Evolutionary conservation across 176 grass and related monocot genomes (phyloP), one percentile per base, ranked within the genome.

Genomic region (Bromus sterilis): DNA sequence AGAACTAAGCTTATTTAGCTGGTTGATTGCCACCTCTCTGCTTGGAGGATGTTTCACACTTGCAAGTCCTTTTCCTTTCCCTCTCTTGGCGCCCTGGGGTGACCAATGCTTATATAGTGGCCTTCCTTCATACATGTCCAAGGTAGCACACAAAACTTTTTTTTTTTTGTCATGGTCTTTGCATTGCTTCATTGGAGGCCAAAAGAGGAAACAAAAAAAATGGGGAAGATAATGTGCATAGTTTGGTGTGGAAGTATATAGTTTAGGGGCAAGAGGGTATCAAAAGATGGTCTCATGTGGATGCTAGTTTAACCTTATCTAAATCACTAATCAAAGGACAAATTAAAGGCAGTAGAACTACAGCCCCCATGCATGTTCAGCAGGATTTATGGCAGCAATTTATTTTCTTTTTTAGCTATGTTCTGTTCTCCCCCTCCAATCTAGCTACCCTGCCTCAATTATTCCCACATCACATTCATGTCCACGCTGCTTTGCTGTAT

Each of bases 51-150:
- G 33, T 7, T 39, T 78, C 25, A 71, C 28, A 63, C 76, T 78
- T 78, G 46, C 66, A 57, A 37, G 59, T 44, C 10, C 56, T 28
- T 51, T 14, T 33, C 37, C 44, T 73, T 33, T 40, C 64, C 36
- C 25, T 74, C 82, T 56, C 75, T 73, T 81, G 59, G 44, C 26
- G 16, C 30, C 59, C 78, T 2, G 20, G 64, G 78, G 60, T 79
- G 78, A 32, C 56, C 49, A 82, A 59, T 69, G 71, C 67, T 91
- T 87, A 84, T 91, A 84, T 91, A 91, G 81, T 76, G 85, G 76
- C 80, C 31, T 71, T 56, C 68, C 68, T 25, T 61, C 69, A 87
- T 31, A 58, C 21, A 78, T 66, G 64, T 56, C 70, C 82, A 77
- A 89, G 82, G 79, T 59, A 77, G 41, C 30, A 48, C 6, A 73